Base-by-base conservation (phyloP, 257 asterid genomes). In the Leonotis leonurus region DNA sequence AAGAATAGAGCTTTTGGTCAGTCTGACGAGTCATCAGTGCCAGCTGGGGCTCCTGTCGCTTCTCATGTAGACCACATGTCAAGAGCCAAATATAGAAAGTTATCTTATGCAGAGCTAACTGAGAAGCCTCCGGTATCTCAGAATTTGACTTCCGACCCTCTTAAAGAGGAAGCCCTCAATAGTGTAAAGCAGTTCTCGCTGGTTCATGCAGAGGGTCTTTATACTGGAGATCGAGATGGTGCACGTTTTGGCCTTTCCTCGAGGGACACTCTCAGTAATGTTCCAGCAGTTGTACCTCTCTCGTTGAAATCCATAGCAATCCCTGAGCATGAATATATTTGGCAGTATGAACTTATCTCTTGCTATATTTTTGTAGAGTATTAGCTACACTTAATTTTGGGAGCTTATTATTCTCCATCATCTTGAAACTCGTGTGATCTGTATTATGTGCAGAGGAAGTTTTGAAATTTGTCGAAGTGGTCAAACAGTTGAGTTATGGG, bases 311-410 rank as follows among this genome's bases (percentile, higher is more conserved):
- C 78, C 55, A 39, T 69, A 40, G 86, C 83, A 20, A 70, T 81
- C 73, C 97, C 97, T n/a, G 86, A 86, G 70, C 81, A 74, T 64
- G 95, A 89, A 60, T 68, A 63, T 69, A 83, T 85, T 51, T 89
- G 97, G 97, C 94, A 86, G 97, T 89, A 89, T 62, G 95, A 43
- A 69, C 74, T 62, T n/a, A n/a, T 60, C 46, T 70, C 69, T 59
- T 67, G 52, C 68, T 58, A 7, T 21, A 41, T 39, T 20, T 49
- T 18, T 70, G 50, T 60, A n/a, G 46, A 58, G 10, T 29, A 62
- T 64, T 59, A n/a, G 58, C 9, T 39, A 27, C 32, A 35, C 36
- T n/a, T 22, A 29, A 49, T 60, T 62, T 64, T 51, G 22, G 36
- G 67, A 44, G 49, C 49, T 55, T n/a, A 17, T 26, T 67, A 49